A percentile compares a stretch with the other conserved stretches of the same genome.
Evolutionary conservation across 2,329 filamentous ascomycete species (phyloP).

Genomic region (Curvularia sp.): DNA sequence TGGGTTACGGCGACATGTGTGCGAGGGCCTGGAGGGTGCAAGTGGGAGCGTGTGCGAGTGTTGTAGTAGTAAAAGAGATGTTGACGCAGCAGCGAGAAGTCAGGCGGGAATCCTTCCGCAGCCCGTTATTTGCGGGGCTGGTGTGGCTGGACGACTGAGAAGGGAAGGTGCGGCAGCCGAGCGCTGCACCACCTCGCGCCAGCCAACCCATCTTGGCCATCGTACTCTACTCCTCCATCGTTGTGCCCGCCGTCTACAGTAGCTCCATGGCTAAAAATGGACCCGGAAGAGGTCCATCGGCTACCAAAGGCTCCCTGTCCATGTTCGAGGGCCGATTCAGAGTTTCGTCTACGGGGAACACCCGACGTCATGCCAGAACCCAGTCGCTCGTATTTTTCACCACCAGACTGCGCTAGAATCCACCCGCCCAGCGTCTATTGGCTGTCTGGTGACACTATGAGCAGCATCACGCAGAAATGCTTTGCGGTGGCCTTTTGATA

Average conservation of each 20-base stretch:
- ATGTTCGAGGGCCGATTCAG: neutral
- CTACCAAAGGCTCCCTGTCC: neutral
- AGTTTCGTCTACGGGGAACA: neutral
- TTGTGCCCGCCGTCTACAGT: neutral
- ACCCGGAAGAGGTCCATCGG: neutral
- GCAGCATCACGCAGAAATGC: neutral
- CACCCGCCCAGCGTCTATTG: neutral
- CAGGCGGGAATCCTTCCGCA: constrained; percentile 21
- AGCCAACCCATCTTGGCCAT: constrained; percentile 4
- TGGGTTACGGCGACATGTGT: constrained; percentile 16
- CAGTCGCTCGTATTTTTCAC: neutral
- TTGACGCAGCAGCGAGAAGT: constrained; percentile 15
- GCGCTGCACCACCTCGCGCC: constrained; percentile 10
- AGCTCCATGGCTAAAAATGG: neutral
- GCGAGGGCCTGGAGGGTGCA: constrained; percentile 1
- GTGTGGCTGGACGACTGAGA: constrained; percentile 17
- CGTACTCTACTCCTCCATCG: neutral
- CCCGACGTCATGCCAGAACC: neutral
- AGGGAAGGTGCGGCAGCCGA: constrained; percentile 15
- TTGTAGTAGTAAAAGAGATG: constrained; percentile 2
- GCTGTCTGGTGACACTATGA: neutral
- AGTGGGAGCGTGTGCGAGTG: neutral
- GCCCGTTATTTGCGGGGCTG: constrained; percentile 23
- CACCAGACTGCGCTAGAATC: neutral
- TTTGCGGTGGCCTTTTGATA: neutral